A percentile compares a stretch with the other conserved stretches of the same genome.
phyloP scores from a whole-genome alignment of 108 stramenopile species.

The Skeletonema marinoi region DNA sequence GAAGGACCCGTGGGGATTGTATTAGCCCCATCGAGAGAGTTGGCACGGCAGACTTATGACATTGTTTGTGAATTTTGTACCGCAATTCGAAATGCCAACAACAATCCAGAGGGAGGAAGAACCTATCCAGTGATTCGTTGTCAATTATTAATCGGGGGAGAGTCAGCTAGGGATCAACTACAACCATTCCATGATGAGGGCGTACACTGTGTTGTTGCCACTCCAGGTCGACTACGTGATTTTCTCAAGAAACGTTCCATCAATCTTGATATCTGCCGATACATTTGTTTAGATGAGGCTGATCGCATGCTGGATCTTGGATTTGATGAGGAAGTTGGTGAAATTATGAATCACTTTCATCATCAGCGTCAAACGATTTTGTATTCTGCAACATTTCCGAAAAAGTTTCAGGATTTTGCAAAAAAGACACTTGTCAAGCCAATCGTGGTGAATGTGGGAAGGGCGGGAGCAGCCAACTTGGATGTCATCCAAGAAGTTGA shows the following conservation, averaged over 20 bases:
- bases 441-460: conserved; percentile 96
- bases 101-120: conserved; percentile 12
- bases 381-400: conserved; percentile 98
- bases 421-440: conserved; percentile 92
- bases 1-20: conserved; percentile 97
- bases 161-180: conserved; percentile 88
- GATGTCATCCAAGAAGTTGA: conserved; percentile 99
- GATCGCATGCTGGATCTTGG: conserved; percentile 98
- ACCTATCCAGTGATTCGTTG: conserved; percentile 82
- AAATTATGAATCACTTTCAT: conserved; percentile 97
- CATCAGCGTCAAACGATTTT: conserved; percentile 93
- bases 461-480: conserved; percentile 98
- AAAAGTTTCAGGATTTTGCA: conserved; percentile 99
- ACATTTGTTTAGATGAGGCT: conserved; percentile 97
- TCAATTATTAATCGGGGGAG: conserved; percentile 95
- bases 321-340: conserved; percentile 97
- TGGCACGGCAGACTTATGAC: conserved; percentile 97
- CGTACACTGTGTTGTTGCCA: conserved; percentile 95
- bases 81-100: conserved; percentile 11
- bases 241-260: conserved; percentile 87
- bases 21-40: conserved; percentile 95
- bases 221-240: conserved; percentile 95
- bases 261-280: conserved; percentile 89
- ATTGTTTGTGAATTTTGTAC: conserved; percentile 80
- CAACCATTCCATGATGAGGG: conserved; percentile 69